These are phyloP conservation scores for Corinectria fuckeliana DNA, from an alignment of 2,329 filamentous ascomycete species.

Conservation along the genomic window DNA sequence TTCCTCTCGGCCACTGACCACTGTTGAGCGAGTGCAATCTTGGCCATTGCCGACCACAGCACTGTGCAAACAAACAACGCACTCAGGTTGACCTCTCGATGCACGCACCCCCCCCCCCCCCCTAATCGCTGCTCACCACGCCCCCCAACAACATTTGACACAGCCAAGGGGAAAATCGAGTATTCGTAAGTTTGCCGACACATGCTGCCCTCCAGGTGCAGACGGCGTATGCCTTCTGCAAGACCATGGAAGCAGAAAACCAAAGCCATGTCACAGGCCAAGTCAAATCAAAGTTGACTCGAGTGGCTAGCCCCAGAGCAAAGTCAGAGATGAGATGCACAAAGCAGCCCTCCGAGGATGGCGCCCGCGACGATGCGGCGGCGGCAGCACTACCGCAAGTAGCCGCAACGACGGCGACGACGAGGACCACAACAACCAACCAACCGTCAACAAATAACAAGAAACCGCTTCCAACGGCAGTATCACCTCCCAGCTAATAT, in stretches of 20 bases:
- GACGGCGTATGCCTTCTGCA: background rate
- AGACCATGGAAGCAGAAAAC: background rate
- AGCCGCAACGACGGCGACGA: slow-evolving; percentile 1
- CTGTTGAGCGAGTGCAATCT: background rate
- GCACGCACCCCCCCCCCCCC: background rate
- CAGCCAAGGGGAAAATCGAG: background rate
- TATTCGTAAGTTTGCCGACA: too few species aligned
- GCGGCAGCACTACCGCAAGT: slow-evolving; percentile 19
- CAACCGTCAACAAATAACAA: slow-evolving; percentile 10
- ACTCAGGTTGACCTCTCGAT: background rate
- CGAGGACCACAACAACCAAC: slow-evolving; percentile 6
- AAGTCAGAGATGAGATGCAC: background rate
- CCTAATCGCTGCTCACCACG: background rate
- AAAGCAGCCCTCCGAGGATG: background rate
- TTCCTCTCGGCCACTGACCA: background rate
- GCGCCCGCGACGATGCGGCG: slow-evolving; percentile 1
- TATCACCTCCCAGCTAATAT: slow-evolving; percentile 24
- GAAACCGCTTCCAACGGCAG: slow-evolving; percentile 27
- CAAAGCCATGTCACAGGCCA: background rate
- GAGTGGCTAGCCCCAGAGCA: background rate
- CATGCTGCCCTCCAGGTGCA: background rate
- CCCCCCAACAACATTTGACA: background rate
- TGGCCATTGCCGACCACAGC: background rate
- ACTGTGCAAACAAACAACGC: slow-evolving; percentile 1
- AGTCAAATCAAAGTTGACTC: slow-evolving; percentile 4